Base-by-base conservation (phyloP, 257 asterid species). In the Leonotis leonurus region DNA sequence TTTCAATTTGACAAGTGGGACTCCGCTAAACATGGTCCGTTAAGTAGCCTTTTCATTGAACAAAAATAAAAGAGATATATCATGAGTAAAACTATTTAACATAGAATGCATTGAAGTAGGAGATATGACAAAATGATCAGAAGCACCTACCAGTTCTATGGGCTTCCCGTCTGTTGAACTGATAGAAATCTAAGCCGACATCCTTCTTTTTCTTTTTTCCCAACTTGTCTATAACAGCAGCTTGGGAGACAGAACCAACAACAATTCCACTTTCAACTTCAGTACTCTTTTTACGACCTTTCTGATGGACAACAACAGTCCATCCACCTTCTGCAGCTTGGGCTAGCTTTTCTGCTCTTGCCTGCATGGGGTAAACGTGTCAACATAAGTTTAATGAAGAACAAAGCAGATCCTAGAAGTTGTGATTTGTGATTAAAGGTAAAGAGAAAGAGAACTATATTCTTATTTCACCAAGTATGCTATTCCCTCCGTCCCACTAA, bases 321-420 rank as follows among this genome's bases (percentile, higher is more conserved):
- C 96, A 93, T 62, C 99, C 99, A 70, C 83, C 97, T 65, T 85
- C 97, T 32, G 88, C 97, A 63, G 85, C 89, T 67, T 70, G 82
- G 53, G 90, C 88, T 79, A 85, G 94, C 71, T 75, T 80, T 76
- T 82, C 94, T 54, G 63, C 68, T 76, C 74, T 89, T 70, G 85
- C 95, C 99, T 93, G 92, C 56, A 64, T 9, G 52, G 18, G 24
- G 27, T 49, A 51, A 17, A 64, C 65, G 40, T 50, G 67, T 58
- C 35, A 51, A 21, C 41, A 22, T 24, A 29, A 45, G 13, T 48
- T 11, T 25, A 21, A 48, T 17, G 49, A 37, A 20, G 46, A 55
- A 53, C 25, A 73, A 71, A 24, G 68, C 53, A 40, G n/a, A 29
- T 39, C 41, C 24, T 5, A 48, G 10, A 64, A 40, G 29, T n/a